Base-by-base conservation (phyloP, 202 grass and related monocot genomes). In the Zizania palustris region DNA sequence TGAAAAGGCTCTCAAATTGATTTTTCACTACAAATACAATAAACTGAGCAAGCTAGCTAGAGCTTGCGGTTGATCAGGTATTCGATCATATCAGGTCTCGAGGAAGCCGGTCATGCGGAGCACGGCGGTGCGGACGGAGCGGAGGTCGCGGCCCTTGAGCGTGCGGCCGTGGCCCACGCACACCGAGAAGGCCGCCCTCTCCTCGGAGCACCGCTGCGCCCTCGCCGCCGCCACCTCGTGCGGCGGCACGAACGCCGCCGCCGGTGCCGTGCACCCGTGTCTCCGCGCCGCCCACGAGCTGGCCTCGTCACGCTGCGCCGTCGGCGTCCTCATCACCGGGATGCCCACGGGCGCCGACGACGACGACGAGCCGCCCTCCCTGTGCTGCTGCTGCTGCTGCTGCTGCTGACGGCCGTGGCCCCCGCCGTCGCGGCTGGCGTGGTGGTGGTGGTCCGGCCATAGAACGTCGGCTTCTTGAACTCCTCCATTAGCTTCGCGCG, bases 121-220 rank as follows among this genome's bases (percentile, higher is more conserved):
- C 53, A 91, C 75, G 36, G 88, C 46, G 20, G 46, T 84, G 36
- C 93, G 86, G 72, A 84, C 62, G 46, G 33, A 79, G 5, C 21
- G 63, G 50, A 91, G 88, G 76, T 97, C 90, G 15, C 88, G 88
- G 55, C 93, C 93, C 81, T 93, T 97, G 81, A 97, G 90, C 45
- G 91, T 97, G 71, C 93, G 85, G 10, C 93, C 90, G 11, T 72
- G 69, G 14, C 93, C 93, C 36, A 73, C 71, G 81, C 83, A 91
- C 79, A 97, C 71, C 34, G 90, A 89, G 38, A 46, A 65, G 18
- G 84, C 85, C 71, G 60, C 83, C 62, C 37, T 67, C 7, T 33
- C 48, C 67, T 81, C 80, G 58, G 41, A 12, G 60, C 44, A 69
- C 14, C 75, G 46, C 35, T 74, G 45, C 49, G 51, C 51, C 51